Conservation (phyloP, 306 rosid species). For the Citrullus amarus region DNA sequence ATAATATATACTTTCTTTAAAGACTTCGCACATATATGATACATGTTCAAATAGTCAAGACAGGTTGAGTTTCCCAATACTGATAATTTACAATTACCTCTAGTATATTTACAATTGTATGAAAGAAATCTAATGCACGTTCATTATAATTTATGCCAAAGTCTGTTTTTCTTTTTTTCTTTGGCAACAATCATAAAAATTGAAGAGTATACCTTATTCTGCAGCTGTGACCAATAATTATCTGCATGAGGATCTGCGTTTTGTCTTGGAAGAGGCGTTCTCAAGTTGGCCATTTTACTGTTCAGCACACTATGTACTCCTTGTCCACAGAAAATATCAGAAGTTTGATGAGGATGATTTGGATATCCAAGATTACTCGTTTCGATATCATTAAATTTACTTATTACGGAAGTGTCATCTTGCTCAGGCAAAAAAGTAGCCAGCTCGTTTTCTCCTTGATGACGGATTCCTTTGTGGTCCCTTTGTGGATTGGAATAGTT, state of each 20-base stretch:
- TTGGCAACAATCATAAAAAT: not conserved
- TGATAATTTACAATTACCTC: not conserved
- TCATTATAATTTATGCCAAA: not conserved
- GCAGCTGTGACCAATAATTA: slow-evolving; percentile 22
- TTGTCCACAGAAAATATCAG: slow-evolving; percentile 13
- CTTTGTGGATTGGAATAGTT: slow-evolving; percentile 27
- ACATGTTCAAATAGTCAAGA: not conserved
- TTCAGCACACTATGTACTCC: slow-evolving; percentile 26
- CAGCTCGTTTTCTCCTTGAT: slow-evolving; percentile 31
- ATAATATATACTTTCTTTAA: not conserved
- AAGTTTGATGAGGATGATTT: slow-evolving; percentile 23
- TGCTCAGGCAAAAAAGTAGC: slow-evolving; percentile 34
- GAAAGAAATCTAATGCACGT: not conserved
- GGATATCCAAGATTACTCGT: slow-evolving; percentile 27
- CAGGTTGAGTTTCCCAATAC: not conserved
- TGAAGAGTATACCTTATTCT: slow-evolving; percentile 21
- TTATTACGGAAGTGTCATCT: slow-evolving; percentile 33
- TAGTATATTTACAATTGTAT: not conserved
- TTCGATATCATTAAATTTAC: slow-evolving; percentile 32
- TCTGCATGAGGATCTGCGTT: slow-evolving; percentile 21
- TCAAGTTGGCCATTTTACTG: slow-evolving; percentile 17
- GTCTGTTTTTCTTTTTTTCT: too few relatives aligned
- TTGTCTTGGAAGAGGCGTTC: slow-evolving; percentile 21
- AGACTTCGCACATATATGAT: not conserved
- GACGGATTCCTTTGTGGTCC: slow-evolving; percentile 28